Evolutionary conservation across 2,329 filamentous ascomycete genomes (phyloP), one percentile per base, ranked within the genome.

Genomic region (Emergomyces orientalis): DNA sequence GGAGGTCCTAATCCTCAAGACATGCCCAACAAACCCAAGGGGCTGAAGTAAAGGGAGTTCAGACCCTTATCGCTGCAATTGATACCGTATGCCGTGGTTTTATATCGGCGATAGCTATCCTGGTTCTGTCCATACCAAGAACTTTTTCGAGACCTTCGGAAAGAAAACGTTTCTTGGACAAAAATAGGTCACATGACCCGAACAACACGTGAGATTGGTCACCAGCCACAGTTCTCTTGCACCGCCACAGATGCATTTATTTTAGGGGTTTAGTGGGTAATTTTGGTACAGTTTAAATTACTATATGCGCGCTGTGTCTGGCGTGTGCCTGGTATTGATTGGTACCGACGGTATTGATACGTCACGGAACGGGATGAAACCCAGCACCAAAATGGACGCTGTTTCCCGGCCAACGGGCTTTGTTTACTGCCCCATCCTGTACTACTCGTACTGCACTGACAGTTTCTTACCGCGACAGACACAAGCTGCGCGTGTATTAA

Each of bases 1-100:
- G 19, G 59, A 25, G 32, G 30, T 45, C 30, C 37, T 34, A 32
- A 45, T 41, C 22, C 49, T 55, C 49, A 55, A 61, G 25, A 19
- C 43, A 60, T 56, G 22, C 51, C 25, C 51, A 54, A 27, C 47
- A 55, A n/a, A 54, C 37, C 49, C n/a, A 34, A 19, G 14, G 25
- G 34, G 32, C 13, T 49, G 6, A 25, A 54, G 43, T 6, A 49
- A 59, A 49, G 25, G 34, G 32, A 49, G 41, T 49, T 14, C 32
- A 49, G 22, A 13, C 47, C 59, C 43, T 27, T 51, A 7, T 34
- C 32, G 34, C 59, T 22, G 45, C 45, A 60, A 60, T 60, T 60
- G 45, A 34, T 22, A n/a, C 30, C 2, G 30, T 60, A 6, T 39
- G 56, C 25, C 7, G 56, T n/a, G n/a, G n/a, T 25, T 55, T 4